phyloP scores from a whole-genome alignment of 176 grass and related monocot species.

The Hyparrhenia diplandra region DNA sequence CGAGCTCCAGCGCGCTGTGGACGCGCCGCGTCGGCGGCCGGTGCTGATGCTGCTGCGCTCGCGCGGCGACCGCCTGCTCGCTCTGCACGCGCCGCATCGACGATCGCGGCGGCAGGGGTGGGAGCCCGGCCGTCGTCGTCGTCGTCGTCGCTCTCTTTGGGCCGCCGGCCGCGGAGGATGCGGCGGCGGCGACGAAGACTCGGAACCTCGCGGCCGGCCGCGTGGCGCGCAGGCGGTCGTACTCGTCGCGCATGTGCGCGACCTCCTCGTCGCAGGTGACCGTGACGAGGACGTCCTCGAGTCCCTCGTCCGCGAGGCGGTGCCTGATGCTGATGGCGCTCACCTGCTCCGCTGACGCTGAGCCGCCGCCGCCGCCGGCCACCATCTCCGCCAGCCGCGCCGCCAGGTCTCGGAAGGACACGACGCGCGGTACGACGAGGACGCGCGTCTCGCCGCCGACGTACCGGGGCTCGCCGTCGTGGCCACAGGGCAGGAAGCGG shows the following conservation, averaged over 20 bases:
- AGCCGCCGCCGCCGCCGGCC: neutral
- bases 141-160: neutral
- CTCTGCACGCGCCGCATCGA: constrained; percentile 20
- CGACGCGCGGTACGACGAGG: constrained; percentile 20
- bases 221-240: constrained; percentile 24
- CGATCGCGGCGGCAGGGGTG: neutral
- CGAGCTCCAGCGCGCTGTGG: constrained; percentile 28
- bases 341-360: neutral
- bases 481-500: neutral
- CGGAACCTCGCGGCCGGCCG: constrained; percentile 8
- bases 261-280: constrained; percentile 47
- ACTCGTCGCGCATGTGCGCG: constrained; percentile 40
- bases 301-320: constrained; percentile 22
- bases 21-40: constrained; percentile 6
- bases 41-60: neutral
- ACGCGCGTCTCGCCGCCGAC: constrained; percentile 38
- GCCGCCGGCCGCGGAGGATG: neutral
- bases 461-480: constrained; percentile 2
- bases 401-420: neutral
- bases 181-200: constrained; percentile 22
- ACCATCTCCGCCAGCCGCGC: neutral
- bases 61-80: neutral
- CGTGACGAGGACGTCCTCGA: constrained; percentile 32
- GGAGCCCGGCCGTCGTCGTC: neutral
- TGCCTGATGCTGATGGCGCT: neutral